phyloP scores from a whole-genome alignment of 495 filamentous ascomycete genomes.

The Cenococcum geophilum region DNA sequence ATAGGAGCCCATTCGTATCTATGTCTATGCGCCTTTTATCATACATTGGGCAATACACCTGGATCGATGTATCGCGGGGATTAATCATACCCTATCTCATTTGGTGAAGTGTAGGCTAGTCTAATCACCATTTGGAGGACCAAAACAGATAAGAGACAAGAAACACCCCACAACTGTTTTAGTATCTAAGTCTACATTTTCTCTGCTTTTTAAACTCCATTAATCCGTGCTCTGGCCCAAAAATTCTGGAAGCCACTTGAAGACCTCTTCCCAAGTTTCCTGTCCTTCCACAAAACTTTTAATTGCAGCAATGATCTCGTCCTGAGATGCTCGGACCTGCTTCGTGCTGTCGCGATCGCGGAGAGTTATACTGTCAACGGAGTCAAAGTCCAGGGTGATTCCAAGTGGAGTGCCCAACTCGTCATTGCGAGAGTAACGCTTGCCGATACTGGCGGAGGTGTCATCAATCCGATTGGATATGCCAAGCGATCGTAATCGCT shows the following conservation, averaged over 20 bases:
- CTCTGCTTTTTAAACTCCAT: too few species aligned
- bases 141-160: too few species aligned
- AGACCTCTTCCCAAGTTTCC: conserved; percentile 60
- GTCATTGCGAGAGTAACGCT: conserved; percentile 43
- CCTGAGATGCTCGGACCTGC: conserved; percentile 60
- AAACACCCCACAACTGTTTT: too few species aligned
- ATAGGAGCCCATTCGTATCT: too few species aligned
- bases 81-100: too few species aligned
- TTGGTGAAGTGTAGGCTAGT: too few species aligned
- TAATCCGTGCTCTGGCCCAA: too few species aligned
- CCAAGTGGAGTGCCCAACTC: conserved; percentile 50
- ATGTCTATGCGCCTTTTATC: too few species aligned
- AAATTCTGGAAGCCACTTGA: conserved; percentile 58
- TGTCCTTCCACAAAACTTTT: conserved; percentile 54
- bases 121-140: too few species aligned
- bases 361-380: conserved; percentile 59
- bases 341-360: conserved; percentile 55
- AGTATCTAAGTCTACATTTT: too few species aligned
- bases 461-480: conserved; percentile 61
- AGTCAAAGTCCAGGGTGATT: conserved; percentile 65
- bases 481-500: conserved; percentile 54
- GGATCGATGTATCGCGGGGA: too few species aligned
- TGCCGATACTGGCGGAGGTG: conserved; percentile 62
- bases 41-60: too few species aligned
- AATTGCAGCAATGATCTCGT: conserved; percentile 59